Evolutionary conservation across 768 basidiomycete genomes (phyloP), one percentile per base, ranked within the genome.

Genomic region (Panellus pusillus): DNA sequence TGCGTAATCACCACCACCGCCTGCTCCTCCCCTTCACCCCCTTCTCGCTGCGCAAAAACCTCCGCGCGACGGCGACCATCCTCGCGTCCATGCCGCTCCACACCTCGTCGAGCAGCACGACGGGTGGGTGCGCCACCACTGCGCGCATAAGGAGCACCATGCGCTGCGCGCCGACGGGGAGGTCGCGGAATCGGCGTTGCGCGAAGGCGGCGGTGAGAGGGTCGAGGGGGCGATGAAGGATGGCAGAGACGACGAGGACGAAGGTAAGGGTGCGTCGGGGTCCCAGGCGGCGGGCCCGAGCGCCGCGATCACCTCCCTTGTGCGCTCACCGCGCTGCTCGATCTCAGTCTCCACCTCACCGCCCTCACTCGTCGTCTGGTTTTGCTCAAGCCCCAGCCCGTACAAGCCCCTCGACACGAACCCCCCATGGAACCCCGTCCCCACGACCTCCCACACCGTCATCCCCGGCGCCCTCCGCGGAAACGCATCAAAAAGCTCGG

Each of bases 401-500:
- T 61, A 27, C 64, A 68, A 44, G 47, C 78, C 71, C 38, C 65
- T 61, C 36, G 84, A 74, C 57, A 91, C 74, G 70, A 89, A 98
- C 11, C 81, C 81, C n/a, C 91, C 91, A 38, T 90, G 86, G 62
- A 93, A 98, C 1, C 95, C 96, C 0, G 93, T 92, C 0, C 82
- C 90, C 39, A 98, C 73, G 1, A 85, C 90, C 55, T 96, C 87
- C 76, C 83, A 83, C 0, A 91, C 90, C 19, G 73, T 77, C 73
- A 90, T 81, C 6, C 74, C 72, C 0, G 72, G 79, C 63, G 70
- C 64, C 32, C 86, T 78, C 17, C 91, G 71, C 1, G 96, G 96
- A 68, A 96, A 98, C 6, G 94, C 89, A 60, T 92, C 90, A 63
- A 85, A 89, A 52, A 98, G 77, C 68, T 99, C 96, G 0, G 96